Evolutionary conservation across 805 yeast species (phyloP), one percentile per base, ranked within the genome.

Genomic region (Sporopachydermia lactativora): DNA sequence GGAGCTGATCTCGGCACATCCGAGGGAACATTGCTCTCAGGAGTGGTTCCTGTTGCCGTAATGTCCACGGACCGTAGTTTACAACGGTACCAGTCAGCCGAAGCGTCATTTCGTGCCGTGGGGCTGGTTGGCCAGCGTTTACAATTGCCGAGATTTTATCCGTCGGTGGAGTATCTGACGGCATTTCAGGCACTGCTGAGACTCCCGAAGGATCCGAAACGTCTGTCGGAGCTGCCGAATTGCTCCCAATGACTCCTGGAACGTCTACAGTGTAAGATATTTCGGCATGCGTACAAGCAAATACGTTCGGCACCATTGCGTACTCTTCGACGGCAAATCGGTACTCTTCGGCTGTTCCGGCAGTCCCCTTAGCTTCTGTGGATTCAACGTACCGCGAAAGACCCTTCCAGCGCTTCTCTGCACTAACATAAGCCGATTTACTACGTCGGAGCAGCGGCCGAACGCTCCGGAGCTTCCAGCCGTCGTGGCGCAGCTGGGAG

Each of bases 11-110:
- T 38, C 77, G 59, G 17, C 80, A 72, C 6, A 75, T 53, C 0
- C 69, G 55, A 0, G 98, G 98, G 42, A 80, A 73, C 17, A 92
- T 60, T 59, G 77, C 60, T 13, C 64, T 59, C 42, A 79, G 86
- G 5, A 88, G 51, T 1, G 76, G 70, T 2, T 65, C 66, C 14
- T 95, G 57, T 55, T 92, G 94, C 31, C 89, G 73, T 44, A 92
- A 94, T 0, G 96, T 82, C 96, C 96, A 89, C 0, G 98, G 95
- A 0, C 98, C 98, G 53, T 84, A 88, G 48, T 79, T 79, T 1
- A 85, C 60, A 0, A 82, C 76, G 0, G 85, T 75, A 41, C 71
- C 69, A 2, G 70, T 65, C 2, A 84, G 47, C 11, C 64, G 65
- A 5, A 88, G 40, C 40, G 79, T 79, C 4, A 79, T 49, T 0